phyloP scores from a whole-genome alignment of 768 basidiomycete species.

The Pholiota conissans region DNA sequence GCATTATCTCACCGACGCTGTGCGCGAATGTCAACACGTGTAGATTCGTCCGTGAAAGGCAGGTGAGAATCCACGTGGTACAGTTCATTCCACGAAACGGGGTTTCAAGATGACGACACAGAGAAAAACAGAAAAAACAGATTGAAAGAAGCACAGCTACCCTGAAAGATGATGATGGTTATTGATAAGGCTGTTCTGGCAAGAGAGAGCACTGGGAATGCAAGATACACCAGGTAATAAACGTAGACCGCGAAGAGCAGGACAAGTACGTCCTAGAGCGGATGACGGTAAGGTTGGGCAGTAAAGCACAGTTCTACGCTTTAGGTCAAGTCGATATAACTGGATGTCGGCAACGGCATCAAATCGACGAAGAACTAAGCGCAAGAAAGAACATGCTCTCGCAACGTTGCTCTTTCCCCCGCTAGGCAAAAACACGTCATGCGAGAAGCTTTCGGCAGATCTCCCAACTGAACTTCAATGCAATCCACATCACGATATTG shows the following conservation, averaged over 20 bases:
- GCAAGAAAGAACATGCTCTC: not conserved
- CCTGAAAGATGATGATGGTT: not conserved
- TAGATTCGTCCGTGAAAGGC: not conserved
- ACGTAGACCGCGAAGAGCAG: not conserved
- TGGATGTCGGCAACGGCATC: not conserved
- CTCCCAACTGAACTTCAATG: not conserved
- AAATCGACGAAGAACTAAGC: not conserved
- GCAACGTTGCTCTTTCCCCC: not conserved
- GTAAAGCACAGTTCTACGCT: not conserved
- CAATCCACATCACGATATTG: not conserved
- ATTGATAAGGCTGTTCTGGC: not conserved
- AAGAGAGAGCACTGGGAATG: not conserved
- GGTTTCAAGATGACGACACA: not conserved
- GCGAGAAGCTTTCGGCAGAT: not conserved
- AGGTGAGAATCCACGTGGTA: not conserved
- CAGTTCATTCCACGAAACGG: not conserved
- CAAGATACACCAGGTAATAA: not conserved
- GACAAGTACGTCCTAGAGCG: too few relatives aligned
- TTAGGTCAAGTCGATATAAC: not conserved
- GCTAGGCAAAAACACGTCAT: conserved; percentile 3
- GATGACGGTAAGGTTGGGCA: not conserved
- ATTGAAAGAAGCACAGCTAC: not conserved
- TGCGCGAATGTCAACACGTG: not conserved
- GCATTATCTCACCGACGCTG: not conserved
- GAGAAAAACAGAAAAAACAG: not conserved